Evolutionary conservation across 306 rosid genomes (phyloP).

Genomic region (Acacia confusa): DNA sequence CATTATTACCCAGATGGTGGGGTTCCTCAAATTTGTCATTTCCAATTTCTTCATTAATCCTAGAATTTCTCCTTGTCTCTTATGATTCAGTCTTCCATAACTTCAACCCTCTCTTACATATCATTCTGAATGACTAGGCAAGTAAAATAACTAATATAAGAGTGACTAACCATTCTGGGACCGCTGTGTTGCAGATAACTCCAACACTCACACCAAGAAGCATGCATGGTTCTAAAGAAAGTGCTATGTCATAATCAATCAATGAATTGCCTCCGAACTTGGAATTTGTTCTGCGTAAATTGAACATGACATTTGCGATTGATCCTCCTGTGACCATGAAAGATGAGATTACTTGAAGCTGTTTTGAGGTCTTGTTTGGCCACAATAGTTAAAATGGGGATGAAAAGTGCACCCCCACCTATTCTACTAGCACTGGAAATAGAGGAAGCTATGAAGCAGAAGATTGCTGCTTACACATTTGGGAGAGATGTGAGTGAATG

Average conservation of each 20-base stretch:
- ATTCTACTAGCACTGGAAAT: conserved; percentile 71
- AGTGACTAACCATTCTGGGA: conserved; percentile 85
- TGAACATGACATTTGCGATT: conserved; percentile 63
- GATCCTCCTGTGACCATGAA: conserved; percentile 94
- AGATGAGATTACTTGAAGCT: conserved; percentile 74
- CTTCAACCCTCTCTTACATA: conserved; percentile 52
- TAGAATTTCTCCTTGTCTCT: conserved; percentile 7
- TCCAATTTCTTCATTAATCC: conserved; percentile 35
- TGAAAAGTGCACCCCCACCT: conserved; percentile 83
- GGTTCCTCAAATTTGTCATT: conserved; percentile 43
- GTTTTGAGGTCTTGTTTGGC: conserved; percentile 73
- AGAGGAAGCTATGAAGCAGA: conserved; percentile 59
- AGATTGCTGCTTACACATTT: conserved; percentile 32
- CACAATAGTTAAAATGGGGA: conserved; percentile 65
- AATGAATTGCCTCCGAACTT: conserved; percentile 45
- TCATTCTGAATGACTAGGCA: conserved; percentile 75
- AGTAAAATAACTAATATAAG: conserved; percentile 69
- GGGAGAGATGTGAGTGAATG: conserved; percentile 32
- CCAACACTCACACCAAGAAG: conserved; percentile 81
- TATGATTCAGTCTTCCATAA: conserved; percentile 65
- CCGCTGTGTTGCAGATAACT: conserved; percentile 71
- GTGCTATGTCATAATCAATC: conserved; percentile 76
- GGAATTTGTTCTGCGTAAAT: conserved; percentile 32
- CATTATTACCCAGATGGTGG: conserved; percentile 34
- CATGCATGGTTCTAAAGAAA: conserved; percentile 75